Percentiles rank a stretch among this genome's conserved stretches.
These are phyloP conservation scores for Sanchytrium tribonematis DNA, from an alignment of 371 early-diverging fungal genomes.

Conservation along the genomic window DNA sequence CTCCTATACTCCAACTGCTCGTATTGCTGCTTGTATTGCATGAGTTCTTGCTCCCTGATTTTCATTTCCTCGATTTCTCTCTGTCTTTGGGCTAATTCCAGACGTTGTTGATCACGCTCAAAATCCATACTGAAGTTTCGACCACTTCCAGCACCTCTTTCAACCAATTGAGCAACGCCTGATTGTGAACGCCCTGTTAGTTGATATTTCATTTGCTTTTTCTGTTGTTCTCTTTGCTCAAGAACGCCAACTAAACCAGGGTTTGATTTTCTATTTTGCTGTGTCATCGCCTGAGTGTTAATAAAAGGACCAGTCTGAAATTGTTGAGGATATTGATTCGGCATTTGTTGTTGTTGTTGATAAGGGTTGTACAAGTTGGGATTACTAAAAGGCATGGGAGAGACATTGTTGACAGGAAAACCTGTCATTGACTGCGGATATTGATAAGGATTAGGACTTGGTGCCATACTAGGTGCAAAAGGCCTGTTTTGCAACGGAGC, in stretches of 20 bases:
- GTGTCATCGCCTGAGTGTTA: not conserved
- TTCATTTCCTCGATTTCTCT: not conserved
- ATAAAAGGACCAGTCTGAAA: too few species aligned
- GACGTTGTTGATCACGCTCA: not conserved
- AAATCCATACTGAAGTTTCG: not conserved
- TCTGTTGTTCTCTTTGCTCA: not conserved
- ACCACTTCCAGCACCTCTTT: not conserved
- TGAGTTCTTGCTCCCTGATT: not conserved
- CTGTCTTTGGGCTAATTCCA: not conserved
- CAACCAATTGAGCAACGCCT: not conserved
- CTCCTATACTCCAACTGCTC: not conserved
- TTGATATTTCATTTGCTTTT: not conserved
- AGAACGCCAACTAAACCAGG: not conserved
- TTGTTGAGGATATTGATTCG: not conserved
- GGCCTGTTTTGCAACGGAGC: not conserved
- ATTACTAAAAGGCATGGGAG: not conserved
- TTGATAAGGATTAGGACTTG: not conserved
- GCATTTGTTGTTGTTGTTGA: not conserved
- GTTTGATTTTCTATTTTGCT: not conserved
- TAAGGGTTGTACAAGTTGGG: not conserved
- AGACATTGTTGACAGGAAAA: not conserved
- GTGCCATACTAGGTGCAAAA: not conserved
- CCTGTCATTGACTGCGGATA: not conserved
- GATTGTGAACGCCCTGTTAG: not conserved
- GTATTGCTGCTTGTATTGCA: not conserved